Evolutionary conservation across 768 basidiomycete species (phyloP), one percentile per base, ranked within the genome.

Genomic region (Amanita muscaria): DNA sequence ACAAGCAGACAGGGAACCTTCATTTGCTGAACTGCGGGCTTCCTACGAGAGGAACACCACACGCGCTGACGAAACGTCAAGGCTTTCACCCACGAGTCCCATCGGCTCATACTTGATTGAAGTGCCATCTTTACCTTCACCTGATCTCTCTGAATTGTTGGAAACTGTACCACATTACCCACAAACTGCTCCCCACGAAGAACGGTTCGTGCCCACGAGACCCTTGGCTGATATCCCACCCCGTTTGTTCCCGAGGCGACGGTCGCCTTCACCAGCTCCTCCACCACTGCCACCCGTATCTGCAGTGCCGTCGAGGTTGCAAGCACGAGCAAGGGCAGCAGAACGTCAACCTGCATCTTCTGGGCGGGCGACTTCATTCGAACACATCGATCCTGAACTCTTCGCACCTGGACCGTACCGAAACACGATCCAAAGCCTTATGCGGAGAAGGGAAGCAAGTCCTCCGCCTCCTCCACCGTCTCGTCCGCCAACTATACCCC

Each of bases 381-480:
- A 53, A 15, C 47, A 51, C 29, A 49, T 69, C 10, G 57, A 70
- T 50, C 60, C 66, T 0, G 58, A 63, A 10, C 54, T 61, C 2
- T 70, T 68, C 50, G 62, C 63, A 7, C 66, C 72, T 34, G 73
- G 74, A 3, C 69, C 70, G 1, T 74, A 74, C 59, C 57, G 72
- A 21, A 69, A 69, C 40, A 73, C 74, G 2, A 59, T 77, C 47
- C 66, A 69, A 43, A 61, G 68, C 40, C 51, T 44, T 22, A 49
- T 15, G n/a, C 45, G 40, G 34, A 37, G 45, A 14, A 23, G 49
- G 16, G 42, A 44, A 7, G 34, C 50, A 29, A 40, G 25, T 43
- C 31, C 46, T 24, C 44, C 40, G 39, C 43, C 52, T 16, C 31
- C 46, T 24, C 44, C 40, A 36, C 43, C 52, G 14, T 48, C 55